phyloP scores from a whole-genome alignment of 2,329 filamentous ascomycete genomes.

The Xylariaceae sp. region DNA sequence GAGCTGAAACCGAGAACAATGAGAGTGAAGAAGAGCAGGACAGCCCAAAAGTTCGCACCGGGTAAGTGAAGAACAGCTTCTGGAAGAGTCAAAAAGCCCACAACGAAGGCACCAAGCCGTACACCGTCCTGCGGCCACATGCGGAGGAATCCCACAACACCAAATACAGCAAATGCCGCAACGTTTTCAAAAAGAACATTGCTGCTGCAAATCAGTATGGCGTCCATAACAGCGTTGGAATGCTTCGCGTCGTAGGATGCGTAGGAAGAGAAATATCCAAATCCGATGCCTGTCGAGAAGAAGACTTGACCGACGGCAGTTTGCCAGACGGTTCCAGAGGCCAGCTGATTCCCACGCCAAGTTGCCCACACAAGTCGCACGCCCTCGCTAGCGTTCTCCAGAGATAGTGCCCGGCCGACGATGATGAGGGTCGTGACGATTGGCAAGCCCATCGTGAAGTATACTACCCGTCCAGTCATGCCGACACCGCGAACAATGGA shows the following conservation, averaged over 20 bases:
- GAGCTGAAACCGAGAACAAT: conserved; percentile 58
- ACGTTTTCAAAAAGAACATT: conserved; percentile 58
- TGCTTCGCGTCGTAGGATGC: conserved; percentile 57
- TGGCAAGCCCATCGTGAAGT: conserved; percentile 61
- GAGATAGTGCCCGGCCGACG: conserved; percentile 51
- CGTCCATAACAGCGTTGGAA: conserved; percentile 59
- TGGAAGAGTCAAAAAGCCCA: conserved; percentile 58
- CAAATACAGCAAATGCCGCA: conserved; percentile 47
- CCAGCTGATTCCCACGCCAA: conserved; percentile 49
- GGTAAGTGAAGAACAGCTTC: conserved; percentile 56
- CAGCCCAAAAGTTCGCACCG: conserved; percentile 55
- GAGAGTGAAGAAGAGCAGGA: conserved; percentile 57
- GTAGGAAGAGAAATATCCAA: conserved; percentile 58
- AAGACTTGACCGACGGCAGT: conserved; percentile 60
- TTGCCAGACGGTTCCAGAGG: conserved; percentile 54
- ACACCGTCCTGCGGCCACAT: conserved; percentile 37
- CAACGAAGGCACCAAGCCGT: conserved; percentile 51
- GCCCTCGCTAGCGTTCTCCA: conserved; percentile 52
- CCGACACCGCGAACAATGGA: conserved; percentile 59
- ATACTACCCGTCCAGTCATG: conserved; percentile 56
- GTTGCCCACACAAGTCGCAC: conserved; percentile 46
- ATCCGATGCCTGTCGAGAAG: conserved; percentile 57
- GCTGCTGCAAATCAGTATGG: conserved; percentile 52
- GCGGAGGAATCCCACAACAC: conserved; percentile 50
- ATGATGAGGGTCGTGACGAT: conserved; percentile 56